A percentile compares a stretch with the other conserved stretches of the same genome.
Evolutionary conservation across 305 asterid genomes (phyloP).

Genomic region (Caryopteris hybrid): DNA sequence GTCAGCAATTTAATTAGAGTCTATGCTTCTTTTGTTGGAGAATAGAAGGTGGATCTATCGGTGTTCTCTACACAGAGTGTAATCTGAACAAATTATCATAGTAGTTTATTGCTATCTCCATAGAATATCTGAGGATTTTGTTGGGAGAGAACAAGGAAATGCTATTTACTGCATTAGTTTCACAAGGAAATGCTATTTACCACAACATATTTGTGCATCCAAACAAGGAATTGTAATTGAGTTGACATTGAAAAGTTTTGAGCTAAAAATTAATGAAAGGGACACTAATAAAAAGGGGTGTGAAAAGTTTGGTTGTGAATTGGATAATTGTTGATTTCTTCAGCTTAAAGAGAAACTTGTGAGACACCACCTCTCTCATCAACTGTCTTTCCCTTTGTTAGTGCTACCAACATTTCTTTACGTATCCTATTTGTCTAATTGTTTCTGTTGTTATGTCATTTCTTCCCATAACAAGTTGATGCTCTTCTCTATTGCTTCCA

Average conservation of each 20-base stretch:
- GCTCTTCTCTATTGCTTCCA: too few relatives aligned
- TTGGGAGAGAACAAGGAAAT: background rate
- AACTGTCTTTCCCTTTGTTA: too few relatives aligned
- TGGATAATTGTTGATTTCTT: too few relatives aligned
- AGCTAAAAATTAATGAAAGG: background rate
- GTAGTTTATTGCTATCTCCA: background rate
- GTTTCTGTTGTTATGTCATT: too few relatives aligned
- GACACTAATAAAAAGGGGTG: too few relatives aligned
- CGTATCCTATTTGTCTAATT: too few relatives aligned
- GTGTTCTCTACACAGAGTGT: background rate
- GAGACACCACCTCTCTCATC: too few relatives aligned
- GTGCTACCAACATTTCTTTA: too few relatives aligned
- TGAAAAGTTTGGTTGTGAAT: too few relatives aligned
- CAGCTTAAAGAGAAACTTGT: too few relatives aligned
- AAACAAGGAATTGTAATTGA: background rate
- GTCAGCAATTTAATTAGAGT: conserved; percentile 23
- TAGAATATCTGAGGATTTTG: background rate
- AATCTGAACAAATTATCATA: background rate
- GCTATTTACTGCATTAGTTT: background rate
- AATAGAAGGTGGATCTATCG: background rate
- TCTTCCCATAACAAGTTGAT: too few relatives aligned
- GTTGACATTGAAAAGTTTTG: background rate
- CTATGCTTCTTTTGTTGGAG: background rate
- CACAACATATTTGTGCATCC: background rate
- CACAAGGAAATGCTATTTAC: background rate